phyloP scores from a whole-genome alignment of 495 filamentous ascomycete species.

The Penicillium taxi region DNA sequence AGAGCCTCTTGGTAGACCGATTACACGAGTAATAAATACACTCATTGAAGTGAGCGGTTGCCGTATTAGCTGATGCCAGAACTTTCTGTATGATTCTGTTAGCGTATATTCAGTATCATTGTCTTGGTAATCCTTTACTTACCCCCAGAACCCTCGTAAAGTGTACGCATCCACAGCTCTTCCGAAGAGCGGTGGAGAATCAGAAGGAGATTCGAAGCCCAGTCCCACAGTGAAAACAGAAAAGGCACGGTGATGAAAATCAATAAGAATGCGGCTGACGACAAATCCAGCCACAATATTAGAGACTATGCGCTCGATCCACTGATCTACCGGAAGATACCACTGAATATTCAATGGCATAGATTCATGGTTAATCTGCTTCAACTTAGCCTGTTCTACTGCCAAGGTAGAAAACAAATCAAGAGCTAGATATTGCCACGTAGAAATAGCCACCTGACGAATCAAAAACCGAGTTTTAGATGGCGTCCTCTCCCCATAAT shows the following conservation, averaged over 20 bases:
- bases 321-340: conserved; percentile 14
- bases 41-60: conserved; percentile 21
- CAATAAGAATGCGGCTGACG: conserved; percentile 16
- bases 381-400: conserved; percentile 10
- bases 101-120: background rate
- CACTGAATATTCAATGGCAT: conserved; percentile 11
- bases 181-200: conserved; percentile 33
- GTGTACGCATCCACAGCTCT: conserved; percentile 24
- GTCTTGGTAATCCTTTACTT: conserved; percentile 3
- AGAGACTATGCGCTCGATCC: conserved; percentile 14
- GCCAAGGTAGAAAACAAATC: conserved; percentile 14
- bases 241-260: conserved; percentile 13
- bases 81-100: conserved; percentile 20
- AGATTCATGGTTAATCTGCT: conserved; percentile 4
- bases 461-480: conserved; percentile 14
- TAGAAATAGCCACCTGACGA: conserved; percentile 10
- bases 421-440: conserved; percentile 19
- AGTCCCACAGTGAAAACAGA: conserved; percentile 17
- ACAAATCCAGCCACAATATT: conserved; percentile 15
- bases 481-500: conserved; percentile 7
- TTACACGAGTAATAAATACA: conserved; percentile 15
- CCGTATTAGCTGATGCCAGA: conserved; percentile 36
- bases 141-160: conserved; percentile 27
- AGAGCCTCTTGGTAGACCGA: conserved; percentile 17
- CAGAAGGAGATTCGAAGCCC: conserved; percentile 13